phyloP scores from a whole-genome alignment of 2,329 filamentous ascomycete species.

The Didymella pomorum region DNA sequence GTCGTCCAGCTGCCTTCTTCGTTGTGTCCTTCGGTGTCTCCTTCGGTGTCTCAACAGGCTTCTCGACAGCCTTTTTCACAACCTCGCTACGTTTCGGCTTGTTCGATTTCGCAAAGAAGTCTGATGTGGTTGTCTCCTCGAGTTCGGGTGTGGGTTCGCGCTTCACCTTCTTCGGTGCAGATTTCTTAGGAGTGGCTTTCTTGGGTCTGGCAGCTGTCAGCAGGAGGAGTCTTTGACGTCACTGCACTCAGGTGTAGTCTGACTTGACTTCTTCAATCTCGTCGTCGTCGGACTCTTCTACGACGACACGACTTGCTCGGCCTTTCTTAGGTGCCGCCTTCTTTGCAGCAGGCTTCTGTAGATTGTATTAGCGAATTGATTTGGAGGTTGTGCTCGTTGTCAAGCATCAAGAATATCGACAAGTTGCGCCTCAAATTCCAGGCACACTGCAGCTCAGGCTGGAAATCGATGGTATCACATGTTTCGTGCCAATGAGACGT shows the following conservation, averaged over 20 bases:
- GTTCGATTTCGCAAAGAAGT: conserved; percentile 69
- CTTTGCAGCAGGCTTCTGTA: conserved; percentile 43
- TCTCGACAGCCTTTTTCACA: conserved; percentile 42
- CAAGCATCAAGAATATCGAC: not conserved
- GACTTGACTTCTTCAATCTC: conserved; percentile 54
- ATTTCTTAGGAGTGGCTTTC: conserved; percentile 63
- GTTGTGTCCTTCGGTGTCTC: conserved; percentile 51
- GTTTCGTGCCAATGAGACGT: not conserved
- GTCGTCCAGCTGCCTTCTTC: conserved; percentile 43
- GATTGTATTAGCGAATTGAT: conserved; percentile 15
- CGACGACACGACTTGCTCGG: conserved; percentile 59
- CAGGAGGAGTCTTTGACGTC: conserved; percentile 10
- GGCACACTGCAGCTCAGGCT: not conserved
- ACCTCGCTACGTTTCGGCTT: conserved; percentile 61
- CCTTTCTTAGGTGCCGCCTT: conserved; percentile 54
- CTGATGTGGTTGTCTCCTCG: conserved; percentile 67
- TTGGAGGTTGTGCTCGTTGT: not conserved
- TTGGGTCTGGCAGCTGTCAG: conserved; percentile 47
- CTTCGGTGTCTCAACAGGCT: conserved; percentile 39
- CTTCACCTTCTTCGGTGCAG: conserved; percentile 64
- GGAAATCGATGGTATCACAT: not conserved
- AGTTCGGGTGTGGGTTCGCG: conserved; percentile 58
- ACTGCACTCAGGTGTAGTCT: conserved; percentile 12
- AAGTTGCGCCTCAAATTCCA: not conserved
- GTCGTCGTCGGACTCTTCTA: conserved; percentile 77